Evolutionary conservation across 2,329 filamentous ascomycete genomes (phyloP).

Genomic region (Scopulariopsis brevicaulis): DNA sequence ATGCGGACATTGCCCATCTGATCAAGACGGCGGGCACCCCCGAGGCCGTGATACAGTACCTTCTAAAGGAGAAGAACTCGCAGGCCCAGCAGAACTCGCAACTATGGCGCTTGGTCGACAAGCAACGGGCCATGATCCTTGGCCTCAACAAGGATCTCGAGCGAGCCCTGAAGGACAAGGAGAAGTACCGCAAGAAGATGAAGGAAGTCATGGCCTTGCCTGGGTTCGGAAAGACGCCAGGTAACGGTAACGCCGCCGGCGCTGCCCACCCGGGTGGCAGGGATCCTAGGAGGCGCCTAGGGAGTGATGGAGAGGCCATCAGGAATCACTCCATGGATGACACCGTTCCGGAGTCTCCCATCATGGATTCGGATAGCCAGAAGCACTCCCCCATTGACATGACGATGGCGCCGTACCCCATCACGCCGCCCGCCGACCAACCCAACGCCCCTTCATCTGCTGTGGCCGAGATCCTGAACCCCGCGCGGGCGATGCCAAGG

Average conservation of each 20-base stretch:
- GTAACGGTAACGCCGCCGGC: not conserved
- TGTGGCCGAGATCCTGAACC: conserved; percentile 40
- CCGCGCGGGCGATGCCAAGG: conserved; percentile 47
- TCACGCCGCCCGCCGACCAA: conserved; percentile 49
- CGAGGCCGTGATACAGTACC: conserved; percentile 77
- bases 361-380: conserved; percentile 35
- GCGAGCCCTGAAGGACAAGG: conserved; percentile 83
- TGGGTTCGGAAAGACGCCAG: not conserved
- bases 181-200: conserved; percentile 80
- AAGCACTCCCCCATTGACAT: conserved; percentile 49
- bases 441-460: conserved; percentile 26
- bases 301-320: not conserved
- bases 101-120: conserved; percentile 90
- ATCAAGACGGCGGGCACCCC: conserved; percentile 79
- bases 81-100: conserved; percentile 84
- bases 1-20: conserved; percentile 67
- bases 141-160: conserved; percentile 93
- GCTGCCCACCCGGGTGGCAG: not conserved
- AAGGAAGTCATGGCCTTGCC: conserved; percentile 55
- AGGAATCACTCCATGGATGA: not conserved
- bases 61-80: conserved; percentile 85
- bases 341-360: conserved; percentile 31
- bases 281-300: not conserved
- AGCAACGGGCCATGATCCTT: conserved; percentile 87
- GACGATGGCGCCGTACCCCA: conserved; percentile 49